Conservation (phyloP, 768 basidiomycete genomes). For the Suillus decipiens region DNA sequence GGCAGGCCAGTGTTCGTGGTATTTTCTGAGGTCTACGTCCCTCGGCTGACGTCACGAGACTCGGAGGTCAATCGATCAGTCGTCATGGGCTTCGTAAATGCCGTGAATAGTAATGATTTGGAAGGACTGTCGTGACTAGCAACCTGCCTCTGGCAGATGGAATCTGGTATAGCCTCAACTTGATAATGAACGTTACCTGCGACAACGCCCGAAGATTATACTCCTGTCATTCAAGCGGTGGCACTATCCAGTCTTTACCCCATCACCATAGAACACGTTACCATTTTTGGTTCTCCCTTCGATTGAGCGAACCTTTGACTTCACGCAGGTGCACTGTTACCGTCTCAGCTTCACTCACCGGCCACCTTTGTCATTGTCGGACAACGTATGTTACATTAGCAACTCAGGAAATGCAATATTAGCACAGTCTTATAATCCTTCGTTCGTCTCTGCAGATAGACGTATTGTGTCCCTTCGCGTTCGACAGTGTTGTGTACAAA, state of each 20-base stretch:
- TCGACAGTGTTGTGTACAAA: too few species aligned
- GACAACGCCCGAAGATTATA: not conserved
- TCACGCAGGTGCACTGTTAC: not conserved
- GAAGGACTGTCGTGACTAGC: not conserved
- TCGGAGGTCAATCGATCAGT: slow-evolving; percentile 7
- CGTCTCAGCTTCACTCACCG: slow-evolving; percentile 6
- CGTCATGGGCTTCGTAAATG: slow-evolving; percentile 1
- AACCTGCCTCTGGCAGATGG: not conserved
- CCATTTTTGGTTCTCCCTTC: slow-evolving; percentile 18
- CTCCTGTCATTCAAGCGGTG: too few species aligned
- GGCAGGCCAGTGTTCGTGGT: slow-evolving; percentile 28
- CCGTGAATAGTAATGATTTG: not conserved
- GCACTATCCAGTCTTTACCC: not conserved
- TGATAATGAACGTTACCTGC: too few species aligned
- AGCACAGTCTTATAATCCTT: too few species aligned
- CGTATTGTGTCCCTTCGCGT: too few species aligned
- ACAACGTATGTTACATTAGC: too few species aligned
- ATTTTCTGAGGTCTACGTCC: slow-evolving; percentile 11
- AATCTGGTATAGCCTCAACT: not conserved
- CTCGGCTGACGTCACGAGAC: not conserved
- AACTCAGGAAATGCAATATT: too few species aligned
- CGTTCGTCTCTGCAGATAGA: too few species aligned
- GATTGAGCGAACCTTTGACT: slow-evolving; percentile 36
- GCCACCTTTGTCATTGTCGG: slow-evolving; percentile 15
- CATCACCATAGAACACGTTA: slow-evolving; percentile 18